phyloP scores from a whole-genome alignment of 1,284 basidiomycete genomes.

The Tetrapyrgos nigripes region DNA sequence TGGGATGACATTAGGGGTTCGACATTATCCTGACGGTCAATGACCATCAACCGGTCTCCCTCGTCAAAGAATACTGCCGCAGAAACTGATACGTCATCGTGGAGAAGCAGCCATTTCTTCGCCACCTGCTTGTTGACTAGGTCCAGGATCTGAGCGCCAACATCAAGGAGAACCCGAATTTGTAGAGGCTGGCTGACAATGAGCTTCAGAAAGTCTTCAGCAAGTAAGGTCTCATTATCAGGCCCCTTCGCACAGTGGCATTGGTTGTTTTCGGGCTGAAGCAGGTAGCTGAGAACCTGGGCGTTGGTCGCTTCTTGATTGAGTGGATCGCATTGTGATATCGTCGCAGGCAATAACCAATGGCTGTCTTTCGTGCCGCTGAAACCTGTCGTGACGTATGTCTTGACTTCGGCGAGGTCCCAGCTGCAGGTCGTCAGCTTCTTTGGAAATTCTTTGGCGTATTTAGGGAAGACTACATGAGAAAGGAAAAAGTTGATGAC shows the following conservation, averaged over 20 bases:
- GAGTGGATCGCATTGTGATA: slow-evolving; percentile 48
- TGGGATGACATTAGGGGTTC: slow-evolving; percentile 51
- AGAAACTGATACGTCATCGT: slow-evolving; percentile 28
- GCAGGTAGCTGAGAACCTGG: slow-evolving; percentile 49
- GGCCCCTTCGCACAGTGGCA: slow-evolving; percentile 35
- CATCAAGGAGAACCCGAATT: slow-evolving; percentile 30
- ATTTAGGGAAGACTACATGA: slow-evolving; percentile 52
- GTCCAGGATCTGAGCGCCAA: slow-evolving; percentile 13
- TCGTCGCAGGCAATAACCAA: slow-evolving; percentile 53
- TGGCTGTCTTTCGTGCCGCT: slow-evolving; percentile 63
- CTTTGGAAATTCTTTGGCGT: slow-evolving; percentile 53
- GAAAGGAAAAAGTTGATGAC: slow-evolving; percentile 58
- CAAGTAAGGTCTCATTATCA: not conserved
- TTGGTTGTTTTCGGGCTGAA: slow-evolving; percentile 48
- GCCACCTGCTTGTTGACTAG: slow-evolving; percentile 16
- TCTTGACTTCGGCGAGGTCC: slow-evolving; percentile 53
- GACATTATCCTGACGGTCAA: slow-evolving; percentile 43
- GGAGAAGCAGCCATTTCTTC: slow-evolving; percentile 43
- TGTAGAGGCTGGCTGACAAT: slow-evolving; percentile 39
- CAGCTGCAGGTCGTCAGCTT: slow-evolving; percentile 57
- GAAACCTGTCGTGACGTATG: slow-evolving; percentile 53
- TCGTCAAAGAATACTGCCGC: slow-evolving; percentile 58
- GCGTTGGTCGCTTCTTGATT: slow-evolving; percentile 55
- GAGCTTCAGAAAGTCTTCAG: slow-evolving; percentile 37
- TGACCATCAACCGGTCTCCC: slow-evolving; percentile 48